phyloP scores from a whole-genome alignment of 257 asterid species.

The Rubia yunnanensis region DNA sequence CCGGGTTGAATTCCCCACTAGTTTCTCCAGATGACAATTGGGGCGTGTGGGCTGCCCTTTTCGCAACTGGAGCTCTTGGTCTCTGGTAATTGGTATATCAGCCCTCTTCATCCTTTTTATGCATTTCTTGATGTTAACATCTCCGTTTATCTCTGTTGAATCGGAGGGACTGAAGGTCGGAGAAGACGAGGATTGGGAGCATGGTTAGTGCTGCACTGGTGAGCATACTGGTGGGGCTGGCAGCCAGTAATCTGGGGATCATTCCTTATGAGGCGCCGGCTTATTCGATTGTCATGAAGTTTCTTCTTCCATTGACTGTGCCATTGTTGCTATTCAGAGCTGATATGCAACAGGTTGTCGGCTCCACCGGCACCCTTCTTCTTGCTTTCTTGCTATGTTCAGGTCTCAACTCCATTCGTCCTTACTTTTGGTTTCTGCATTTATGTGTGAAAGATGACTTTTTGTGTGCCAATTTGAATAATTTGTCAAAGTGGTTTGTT shows the following conservation, averaged over 20 bases:
- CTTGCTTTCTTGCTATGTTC: constrained; percentile 75
- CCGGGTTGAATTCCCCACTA: constrained; percentile 32
- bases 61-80: constrained; percentile 58
- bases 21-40: constrained; percentile 65
- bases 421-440: neutral
- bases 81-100: constrained; percentile 44
- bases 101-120: neutral
- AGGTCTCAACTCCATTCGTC: constrained; percentile 25
- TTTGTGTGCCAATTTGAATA: neutral
- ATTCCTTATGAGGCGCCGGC: constrained; percentile 71
- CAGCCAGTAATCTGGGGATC: constrained; percentile 74
- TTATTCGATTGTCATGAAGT: constrained; percentile 50
- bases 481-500: constrained; percentile 8
- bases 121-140: neutral
- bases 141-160: neutral
- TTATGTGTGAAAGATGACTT: neutral
- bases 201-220: constrained; percentile 79
- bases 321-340: constrained; percentile 77
- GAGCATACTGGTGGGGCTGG: constrained; percentile 64
- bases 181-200: constrained; percentile 79
- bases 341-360: constrained; percentile 44
- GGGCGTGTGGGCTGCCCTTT: constrained; percentile 77
- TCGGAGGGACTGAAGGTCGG: constrained; percentile 49
- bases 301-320: constrained; percentile 64
- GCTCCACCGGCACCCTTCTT: constrained; percentile 60